Base-by-base conservation (phyloP, 176 grass and related monocot genomes). In the Thalia dealbata region DNA sequence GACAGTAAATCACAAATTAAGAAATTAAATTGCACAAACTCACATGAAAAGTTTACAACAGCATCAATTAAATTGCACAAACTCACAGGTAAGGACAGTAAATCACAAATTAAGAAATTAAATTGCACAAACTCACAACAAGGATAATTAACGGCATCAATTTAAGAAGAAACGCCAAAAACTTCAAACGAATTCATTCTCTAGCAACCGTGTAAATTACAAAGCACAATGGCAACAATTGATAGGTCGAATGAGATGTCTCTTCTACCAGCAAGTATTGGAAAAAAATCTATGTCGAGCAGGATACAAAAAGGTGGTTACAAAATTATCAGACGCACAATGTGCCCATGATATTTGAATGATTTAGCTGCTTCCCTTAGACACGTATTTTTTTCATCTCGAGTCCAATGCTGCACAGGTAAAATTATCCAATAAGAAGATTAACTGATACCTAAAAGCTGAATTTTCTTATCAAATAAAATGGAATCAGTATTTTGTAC, bases 301-400 rank as follows among this genome's bases (percentile, higher is more conserved):
- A 29, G 51, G 44, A 23, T 61, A 60, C 12, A 56, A 46, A 38
- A 61, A 68, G 10, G 13, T 23, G 21, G 32, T 41, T 83, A 79
- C 69, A 76, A 84, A 52, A 93, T 79, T 19, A 97, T 90, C 72
- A 91, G 82, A 45, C 95, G 95, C 64, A 91, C 68, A 16, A 99
- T 92, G 51, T 73, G 82, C 14, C 87, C 95, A 69, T 83, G 62
- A 80, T 79, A 85, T 48, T 84, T 80, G 62, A 93, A 93, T 71
- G 89, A 92, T 78, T 93, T 99, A 11, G 67, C 67, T 51, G 87
- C 71, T 80, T 99, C 95, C 80, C 78, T 91, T 74, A 99, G 82
- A 71, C 95, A 93, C 58, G 78, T 74, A 61, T 83, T 93, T 82
- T 89, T 99, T 67, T 86, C 87, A 66, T 93, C 84, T 52, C 95